These are phyloP conservation scores for Globisporangium middletonii DNA, from an alignment of 352 stramenopile genomes.

Conservation along the genomic window DNA sequence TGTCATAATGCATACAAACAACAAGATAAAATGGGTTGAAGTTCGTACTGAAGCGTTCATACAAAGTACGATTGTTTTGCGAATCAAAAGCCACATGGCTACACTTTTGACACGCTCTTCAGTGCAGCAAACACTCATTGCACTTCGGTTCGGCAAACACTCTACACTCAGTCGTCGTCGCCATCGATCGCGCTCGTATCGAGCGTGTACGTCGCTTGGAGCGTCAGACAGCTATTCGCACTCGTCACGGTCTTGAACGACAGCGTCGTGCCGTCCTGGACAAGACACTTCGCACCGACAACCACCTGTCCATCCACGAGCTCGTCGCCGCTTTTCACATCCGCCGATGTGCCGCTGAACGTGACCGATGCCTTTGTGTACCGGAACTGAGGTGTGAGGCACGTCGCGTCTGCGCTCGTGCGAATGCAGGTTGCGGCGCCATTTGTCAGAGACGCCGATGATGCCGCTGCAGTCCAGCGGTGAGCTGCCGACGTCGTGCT, in stretches of 20 bases:
- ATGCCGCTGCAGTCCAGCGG: conserved; percentile 13
- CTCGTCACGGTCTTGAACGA: conserved; percentile 10
- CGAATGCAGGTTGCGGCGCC: conserved; percentile 12
- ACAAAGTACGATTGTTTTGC: too few relatives aligned
- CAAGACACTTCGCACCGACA: conserved; percentile 19
- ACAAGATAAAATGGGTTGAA: background rate
- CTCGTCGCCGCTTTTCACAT: conserved; percentile 16
- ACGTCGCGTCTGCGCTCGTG: conserved; percentile 11
- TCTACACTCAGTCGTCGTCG: conserved; percentile 1
- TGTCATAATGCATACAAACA: too few relatives aligned
- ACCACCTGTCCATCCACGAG: conserved; percentile 24
- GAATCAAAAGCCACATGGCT: too few relatives aligned
- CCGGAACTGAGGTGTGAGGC: conserved; percentile 19
- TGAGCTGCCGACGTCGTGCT: conserved; percentile 2
- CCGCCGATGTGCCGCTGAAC: conserved; percentile 16
- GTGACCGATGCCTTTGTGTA: conserved; percentile 19
- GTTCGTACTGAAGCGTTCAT: background rate
- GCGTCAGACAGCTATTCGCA: conserved; percentile 16
- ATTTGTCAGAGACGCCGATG: conserved; percentile 1
- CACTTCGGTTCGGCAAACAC: too few relatives aligned
- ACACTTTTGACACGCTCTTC: too few relatives aligned
- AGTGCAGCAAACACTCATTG: too few relatives aligned
- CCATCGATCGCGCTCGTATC: conserved; percentile 16
- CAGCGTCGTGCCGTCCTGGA: conserved; percentile 13
- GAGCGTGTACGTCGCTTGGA: conserved; percentile 26